Percentiles rank a stretch among this genome's conserved stretches.
phyloP scores from a whole-genome alignment of 441 rosid species.

The Croton laevigatus region DNA sequence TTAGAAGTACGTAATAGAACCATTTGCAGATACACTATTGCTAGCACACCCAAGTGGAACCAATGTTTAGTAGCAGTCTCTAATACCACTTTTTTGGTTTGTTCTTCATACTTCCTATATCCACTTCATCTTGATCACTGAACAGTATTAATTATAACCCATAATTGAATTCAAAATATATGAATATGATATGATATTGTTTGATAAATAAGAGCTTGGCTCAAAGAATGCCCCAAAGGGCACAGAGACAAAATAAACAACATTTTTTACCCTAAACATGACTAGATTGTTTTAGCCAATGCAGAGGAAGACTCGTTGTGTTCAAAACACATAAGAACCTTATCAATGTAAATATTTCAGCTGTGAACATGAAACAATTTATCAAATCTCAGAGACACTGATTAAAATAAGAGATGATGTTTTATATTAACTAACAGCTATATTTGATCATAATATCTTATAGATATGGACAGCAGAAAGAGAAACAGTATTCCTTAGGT shows the following conservation, averaged over 20 bases:
- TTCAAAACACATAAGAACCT: not conserved
- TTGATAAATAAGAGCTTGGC: not conserved
- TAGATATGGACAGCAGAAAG: not conserved
- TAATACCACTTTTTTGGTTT: not conserved
- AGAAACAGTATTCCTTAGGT: not conserved
- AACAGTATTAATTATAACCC: no score
- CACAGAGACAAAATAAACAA: not conserved
- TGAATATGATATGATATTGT: not conserved
- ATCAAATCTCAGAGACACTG: not conserved
- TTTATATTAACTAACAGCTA: not conserved
- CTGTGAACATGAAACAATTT: not conserved
- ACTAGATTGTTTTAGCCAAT: not conserved
- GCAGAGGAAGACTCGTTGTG: not conserved
- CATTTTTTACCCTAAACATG: not conserved
- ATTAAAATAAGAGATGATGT: not conserved
- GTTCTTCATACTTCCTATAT: not conserved
- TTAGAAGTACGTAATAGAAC: not conserved
- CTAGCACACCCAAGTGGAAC: not conserved
- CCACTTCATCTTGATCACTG: not conserved
- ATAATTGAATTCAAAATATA: not conserved
- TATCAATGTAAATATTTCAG: not conserved
- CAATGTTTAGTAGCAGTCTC: not conserved
- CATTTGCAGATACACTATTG: not conserved
- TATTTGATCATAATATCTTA: not conserved
- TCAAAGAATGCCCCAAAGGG: not conserved